These are phyloP conservation scores for Rusavskia elegans DNA, from an alignment of 495 filamentous ascomycete genomes.

Conservation along the genomic window DNA sequence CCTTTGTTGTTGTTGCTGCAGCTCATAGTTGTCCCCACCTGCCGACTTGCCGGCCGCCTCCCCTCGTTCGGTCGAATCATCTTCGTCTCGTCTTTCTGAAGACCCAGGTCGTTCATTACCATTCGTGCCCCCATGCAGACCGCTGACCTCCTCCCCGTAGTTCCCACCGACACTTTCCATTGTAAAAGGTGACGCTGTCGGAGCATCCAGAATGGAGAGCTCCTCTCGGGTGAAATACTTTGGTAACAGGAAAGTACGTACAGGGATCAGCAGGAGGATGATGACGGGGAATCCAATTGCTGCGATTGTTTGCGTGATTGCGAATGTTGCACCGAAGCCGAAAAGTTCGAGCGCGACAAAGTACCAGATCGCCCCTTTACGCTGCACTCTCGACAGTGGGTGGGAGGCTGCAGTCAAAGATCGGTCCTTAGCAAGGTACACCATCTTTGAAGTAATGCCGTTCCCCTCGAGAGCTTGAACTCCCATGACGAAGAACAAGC, in stretches of 20 bases:
- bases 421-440: constrained; percentile 58
- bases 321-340: constrained; percentile 76
- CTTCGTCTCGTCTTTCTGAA: neutral
- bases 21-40: neutral
- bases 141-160: constrained; percentile 30
- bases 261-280: constrained; percentile 66
- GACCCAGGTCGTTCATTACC: neutral
- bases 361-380: constrained; percentile 49
- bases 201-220: constrained; percentile 54
- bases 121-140: neutral
- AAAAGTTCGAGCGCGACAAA: constrained; percentile 66
- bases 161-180: constrained; percentile 72
- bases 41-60: neutral
- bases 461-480: constrained; percentile 67
- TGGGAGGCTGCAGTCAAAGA: constrained; percentile 46
- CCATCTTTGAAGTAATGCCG: constrained; percentile 66
- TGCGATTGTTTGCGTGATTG: constrained; percentile 89
- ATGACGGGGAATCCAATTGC: constrained; percentile 89
- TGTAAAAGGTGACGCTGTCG: constrained; percentile 69
- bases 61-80: neutral
- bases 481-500: constrained; percentile 87
- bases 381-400: constrained; percentile 45
- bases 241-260: constrained; percentile 59
- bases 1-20: neutral
- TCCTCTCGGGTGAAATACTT: constrained; percentile 52